Evolutionary conservation across 805 yeast genomes (phyloP), one percentile per base, ranked within the genome.

Genomic region (Yarrowia sp.): DNA sequence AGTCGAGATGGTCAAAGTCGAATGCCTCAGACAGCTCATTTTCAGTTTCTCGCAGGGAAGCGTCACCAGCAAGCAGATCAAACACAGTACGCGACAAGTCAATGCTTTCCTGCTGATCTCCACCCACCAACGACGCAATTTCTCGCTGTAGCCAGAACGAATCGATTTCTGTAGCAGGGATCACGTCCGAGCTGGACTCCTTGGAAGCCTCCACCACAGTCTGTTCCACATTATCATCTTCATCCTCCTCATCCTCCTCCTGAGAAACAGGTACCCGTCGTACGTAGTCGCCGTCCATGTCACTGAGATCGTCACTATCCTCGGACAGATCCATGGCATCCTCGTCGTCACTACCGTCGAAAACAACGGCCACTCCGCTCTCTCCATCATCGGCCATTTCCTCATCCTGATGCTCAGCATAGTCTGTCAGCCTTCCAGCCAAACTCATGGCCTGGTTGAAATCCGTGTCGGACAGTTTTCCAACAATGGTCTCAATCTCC

Each of bases 91-190:
- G 69, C 7, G 86, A 73, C 5, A 79, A 69, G 32, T 78, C 79
- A 42, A 79, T 81, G 15, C 78, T 55, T 44, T 73, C 71, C 71
- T 72, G 78, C 67, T 81, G 73, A 68, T 84, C 84, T 31, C 71
- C 69, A 7, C 64, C 64, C 53, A 73, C 71, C 4, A 70, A 69
- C 1, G 74, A 62, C 0, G 83, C 73, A 1, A 89, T 68, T 58
- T 80, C 78, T 65, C 84, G 77, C 60, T 84, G 84, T 1, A 89
- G 74, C 82, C 85, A 89, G 65, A 76, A 81, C 7, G 80, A 75
- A 62, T 80, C 83, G 18, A 84, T 77, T 3, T 78, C 78, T 6
- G 74, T 70, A 2, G 83, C 75, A 10, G 76, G 69, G 8, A 83
- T 65, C 7, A 55, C 47, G 38, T 55, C 61, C 5, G 61, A 39